Percentiles rank a stretch among this genome's conserved stretches.
These are phyloP conservation scores for Punctularia strigosozonata DNA, from an alignment of 768 basidiomycete genomes.

Conservation along the genomic window DNA sequence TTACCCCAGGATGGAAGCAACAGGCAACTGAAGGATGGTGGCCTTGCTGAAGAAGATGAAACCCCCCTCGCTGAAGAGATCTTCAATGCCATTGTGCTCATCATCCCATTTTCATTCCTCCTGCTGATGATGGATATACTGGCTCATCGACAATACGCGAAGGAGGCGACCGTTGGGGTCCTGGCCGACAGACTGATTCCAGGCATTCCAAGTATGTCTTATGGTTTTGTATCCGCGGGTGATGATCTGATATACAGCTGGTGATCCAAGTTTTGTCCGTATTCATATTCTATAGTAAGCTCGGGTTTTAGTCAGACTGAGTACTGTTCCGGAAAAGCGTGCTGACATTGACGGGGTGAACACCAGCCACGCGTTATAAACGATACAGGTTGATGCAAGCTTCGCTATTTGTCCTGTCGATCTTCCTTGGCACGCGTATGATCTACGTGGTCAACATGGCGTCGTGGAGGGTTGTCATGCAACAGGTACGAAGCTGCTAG, in stretches of 20 bases:
- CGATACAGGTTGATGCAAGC: constrained; percentile 37
- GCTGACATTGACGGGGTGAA: constrained; percentile 2
- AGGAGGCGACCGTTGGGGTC: constrained; percentile 34
- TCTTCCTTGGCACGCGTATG: constrained; percentile 49
- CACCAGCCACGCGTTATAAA: constrained; percentile 62
- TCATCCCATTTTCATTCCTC: constrained; percentile 67
- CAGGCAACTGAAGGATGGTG: neutral
- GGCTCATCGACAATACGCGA: constrained; percentile 69
- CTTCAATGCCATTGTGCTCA: constrained; percentile 48
- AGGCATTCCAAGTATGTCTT: constrained; percentile 59
- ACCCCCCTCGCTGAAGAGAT: constrained; percentile 52
- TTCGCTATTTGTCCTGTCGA: constrained; percentile 45
- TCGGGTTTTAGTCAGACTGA: neutral
- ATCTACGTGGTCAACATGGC: constrained; percentile 59
- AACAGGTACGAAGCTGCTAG: constrained; percentile 38
- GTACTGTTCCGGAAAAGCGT: neutral
- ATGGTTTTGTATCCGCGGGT: neutral
- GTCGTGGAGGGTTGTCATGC: constrained; percentile 64
- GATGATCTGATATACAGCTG: neutral
- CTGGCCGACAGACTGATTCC: constrained; percentile 47
- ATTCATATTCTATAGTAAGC: constrained; percentile 69
- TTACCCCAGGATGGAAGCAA: constrained; percentile 3
- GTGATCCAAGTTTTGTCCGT: constrained; percentile 46
- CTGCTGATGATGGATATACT: constrained; percentile 77
- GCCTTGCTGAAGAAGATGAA: constrained; percentile 17